Evolutionary conservation across 2,329 filamentous ascomycete genomes (phyloP), one percentile per base, ranked within the genome.

Genomic region (Hypoxylon sp.): DNA sequence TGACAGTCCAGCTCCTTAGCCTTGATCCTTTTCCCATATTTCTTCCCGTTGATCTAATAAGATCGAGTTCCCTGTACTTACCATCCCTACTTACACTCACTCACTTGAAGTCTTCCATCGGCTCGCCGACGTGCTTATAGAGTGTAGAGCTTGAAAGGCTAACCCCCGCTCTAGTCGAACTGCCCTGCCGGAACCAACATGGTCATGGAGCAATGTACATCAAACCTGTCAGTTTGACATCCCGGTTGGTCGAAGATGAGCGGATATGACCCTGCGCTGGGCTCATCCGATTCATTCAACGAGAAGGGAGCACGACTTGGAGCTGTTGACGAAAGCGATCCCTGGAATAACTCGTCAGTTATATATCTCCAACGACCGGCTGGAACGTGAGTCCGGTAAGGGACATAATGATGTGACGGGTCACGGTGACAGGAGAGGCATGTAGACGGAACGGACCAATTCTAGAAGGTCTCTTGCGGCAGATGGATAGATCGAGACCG

Each of bases 401-500:
- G 42, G 27, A 13, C 13, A 29, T 49, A 29, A 46, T 21, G 49
- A 41, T 26, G 33, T 40, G 21, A 43, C 6, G 43, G n/a, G n/a
- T n/a, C n/a, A n/a, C n/a, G n/a, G n/a, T n/a, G n/a, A n/a, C n/a
- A n/a, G n/a, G n/a, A n/a, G n/a, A n/a, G n/a, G n/a, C n/a, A 47
- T 8, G 21, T 38, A 35, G 37, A 48, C 31, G 35, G 41, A 6
- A 17, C 11, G 48, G 47, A 38, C 48, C 52, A 51, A 62, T 54
- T 45, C 45, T 13, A 3, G 9, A 29, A 37, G 40, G 17, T 18
- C 35, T 23, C 37, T 47, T 11, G 10, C 11, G 15, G 35, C 15
- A 47, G 18, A 42, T 21, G 47, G 46, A 26, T 18, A 23, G 27
- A 62, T 47, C 37, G 43, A 55, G 50, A 55, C 42, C 31, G 15